Evolutionary conservation across 345 rosid species (phyloP).

Genomic region (Noccaea bulbosa): DNA sequence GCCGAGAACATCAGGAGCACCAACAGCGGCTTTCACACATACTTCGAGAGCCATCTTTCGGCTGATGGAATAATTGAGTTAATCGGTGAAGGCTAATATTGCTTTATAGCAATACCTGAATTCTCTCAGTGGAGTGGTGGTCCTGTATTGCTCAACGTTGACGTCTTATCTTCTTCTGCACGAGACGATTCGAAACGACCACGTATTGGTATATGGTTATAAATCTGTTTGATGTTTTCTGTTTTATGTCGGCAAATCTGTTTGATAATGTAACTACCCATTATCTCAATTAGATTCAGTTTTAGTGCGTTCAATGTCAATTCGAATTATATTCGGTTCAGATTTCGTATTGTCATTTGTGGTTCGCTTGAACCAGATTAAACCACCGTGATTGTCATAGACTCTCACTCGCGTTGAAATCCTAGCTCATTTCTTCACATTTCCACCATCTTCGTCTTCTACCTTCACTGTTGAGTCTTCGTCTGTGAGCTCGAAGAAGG

Average conservation of each 20-base stretch:
- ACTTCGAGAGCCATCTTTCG: conserved; percentile 72
- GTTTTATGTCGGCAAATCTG: no score
- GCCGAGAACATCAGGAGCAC: conserved; percentile 70
- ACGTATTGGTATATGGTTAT: neutral
- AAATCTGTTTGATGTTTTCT: no score
- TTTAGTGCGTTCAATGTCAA: no score
- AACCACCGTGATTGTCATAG: conserved; percentile 10
- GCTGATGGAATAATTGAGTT: conserved; percentile 6
- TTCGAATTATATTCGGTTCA: no score
- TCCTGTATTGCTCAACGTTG: conserved; percentile 5
- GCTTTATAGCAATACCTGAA: conserved; percentile 5
- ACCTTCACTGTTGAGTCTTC: conserved; percentile 17
- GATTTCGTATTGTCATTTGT: neutral
- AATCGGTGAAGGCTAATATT: neutral
- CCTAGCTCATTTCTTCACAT: neutral
- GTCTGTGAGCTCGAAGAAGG: conserved; percentile 11
- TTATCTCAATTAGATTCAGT: neutral
- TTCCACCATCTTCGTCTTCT: conserved; percentile 13
- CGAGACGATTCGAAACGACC: neutral
- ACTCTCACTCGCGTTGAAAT: neutral
- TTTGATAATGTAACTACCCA: no score
- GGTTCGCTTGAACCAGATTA: conserved; percentile 33
- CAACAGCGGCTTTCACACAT: conserved; percentile 82
- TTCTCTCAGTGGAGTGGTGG: neutral
- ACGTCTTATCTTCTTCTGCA: conserved; percentile 24